Percentiles rank a stretch among this genome's conserved stretches.
phyloP scores from a whole-genome alignment of 768 basidiomycete species.

The Lanmaoa pseudosensibilis region DNA sequence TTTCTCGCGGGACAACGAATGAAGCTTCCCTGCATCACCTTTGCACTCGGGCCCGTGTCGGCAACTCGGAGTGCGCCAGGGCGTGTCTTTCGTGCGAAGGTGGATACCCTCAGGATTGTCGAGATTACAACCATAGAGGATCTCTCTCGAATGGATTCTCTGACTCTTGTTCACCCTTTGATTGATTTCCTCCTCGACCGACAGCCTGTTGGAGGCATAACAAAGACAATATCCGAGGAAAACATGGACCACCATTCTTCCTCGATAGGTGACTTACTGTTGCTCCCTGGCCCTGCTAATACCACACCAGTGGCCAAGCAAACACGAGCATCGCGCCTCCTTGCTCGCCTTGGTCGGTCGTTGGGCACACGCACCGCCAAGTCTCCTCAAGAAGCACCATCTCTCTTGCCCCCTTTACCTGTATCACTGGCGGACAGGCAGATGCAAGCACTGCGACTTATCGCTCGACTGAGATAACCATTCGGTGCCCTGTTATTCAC shows the following conservation, averaged over 20 bases:
- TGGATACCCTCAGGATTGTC: slow-evolving; percentile 3
- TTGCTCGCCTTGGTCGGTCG: not conserved
- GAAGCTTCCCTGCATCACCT: slow-evolving; percentile 9
- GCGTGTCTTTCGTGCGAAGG: not conserved
- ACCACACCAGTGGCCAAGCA: not conserved
- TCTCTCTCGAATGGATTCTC: not conserved
- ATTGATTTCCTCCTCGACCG: slow-evolving; percentile 11
- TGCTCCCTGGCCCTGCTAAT: not conserved
- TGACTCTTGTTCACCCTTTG: slow-evolving; percentile 16
- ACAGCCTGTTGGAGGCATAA: not conserved
- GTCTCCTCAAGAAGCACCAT: no score
- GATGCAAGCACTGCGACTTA: no score
- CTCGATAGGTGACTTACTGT: not conserved
- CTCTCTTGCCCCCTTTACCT: no score
- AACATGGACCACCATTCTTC: not conserved
- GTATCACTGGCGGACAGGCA: no score
- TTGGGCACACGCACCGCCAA: no score
- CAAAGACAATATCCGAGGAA: not conserved
- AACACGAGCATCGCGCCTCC: not conserved
- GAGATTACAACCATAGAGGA: slow-evolving; percentile 4
- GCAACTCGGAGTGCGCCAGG: no score
- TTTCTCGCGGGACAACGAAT: not conserved
- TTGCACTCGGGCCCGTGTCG: not conserved
- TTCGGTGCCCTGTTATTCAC: no score
- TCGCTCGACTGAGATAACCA: no score